phyloP scores from a whole-genome alignment of 2,329 filamentous ascomycete species.

The Aspergillus eucalypticola region DNA sequence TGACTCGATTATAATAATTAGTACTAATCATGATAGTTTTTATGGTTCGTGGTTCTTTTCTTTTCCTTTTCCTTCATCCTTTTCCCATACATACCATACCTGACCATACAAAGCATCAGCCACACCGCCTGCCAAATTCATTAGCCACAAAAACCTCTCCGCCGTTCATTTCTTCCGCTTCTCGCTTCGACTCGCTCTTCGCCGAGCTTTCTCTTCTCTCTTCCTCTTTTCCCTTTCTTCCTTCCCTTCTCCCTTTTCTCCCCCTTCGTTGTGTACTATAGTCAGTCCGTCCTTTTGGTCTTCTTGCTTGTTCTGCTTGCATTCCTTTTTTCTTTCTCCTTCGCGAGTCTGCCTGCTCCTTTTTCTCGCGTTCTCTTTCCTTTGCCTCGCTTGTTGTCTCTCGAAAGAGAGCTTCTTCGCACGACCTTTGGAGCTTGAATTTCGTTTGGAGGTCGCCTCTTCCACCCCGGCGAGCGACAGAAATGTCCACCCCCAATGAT shows the following conservation, averaged over 20 bases:
- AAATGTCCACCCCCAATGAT: slow-evolving; percentile 51
- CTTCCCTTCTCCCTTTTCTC: slow-evolving; percentile 18
- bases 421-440: slow-evolving; percentile 29
- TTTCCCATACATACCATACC: neutral
- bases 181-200: slow-evolving; percentile 11
- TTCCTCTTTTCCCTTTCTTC: slow-evolving; percentile 16
- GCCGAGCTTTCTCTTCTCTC: slow-evolving; percentile 21
- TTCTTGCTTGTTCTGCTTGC: slow-evolving; percentile 3
- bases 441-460: slow-evolving; percentile 32
- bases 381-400: slow-evolving; percentile 20
- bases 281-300: slow-evolving; percentile 18
- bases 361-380: slow-evolving; percentile 17
- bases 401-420: slow-evolving; percentile 36
- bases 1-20: too few species aligned
- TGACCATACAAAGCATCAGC: slow-evolving; percentile 3
- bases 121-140: slow-evolving; percentile 21
- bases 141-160: slow-evolving; percentile 4
- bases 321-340: slow-evolving; percentile 6
- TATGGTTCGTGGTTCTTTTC: too few species aligned
- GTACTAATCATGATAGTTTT: too few species aligned
- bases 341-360: slow-evolving; percentile 9
- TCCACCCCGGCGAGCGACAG: slow-evolving; percentile 37
- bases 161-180: slow-evolving; percentile 26
- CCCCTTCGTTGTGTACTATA: slow-evolving; percentile 22
- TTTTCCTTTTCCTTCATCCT: too few species aligned